phyloP scores from a whole-genome alignment of 2,329 filamentous ascomycete species.

The Zasmidium citrigriseum region DNA sequence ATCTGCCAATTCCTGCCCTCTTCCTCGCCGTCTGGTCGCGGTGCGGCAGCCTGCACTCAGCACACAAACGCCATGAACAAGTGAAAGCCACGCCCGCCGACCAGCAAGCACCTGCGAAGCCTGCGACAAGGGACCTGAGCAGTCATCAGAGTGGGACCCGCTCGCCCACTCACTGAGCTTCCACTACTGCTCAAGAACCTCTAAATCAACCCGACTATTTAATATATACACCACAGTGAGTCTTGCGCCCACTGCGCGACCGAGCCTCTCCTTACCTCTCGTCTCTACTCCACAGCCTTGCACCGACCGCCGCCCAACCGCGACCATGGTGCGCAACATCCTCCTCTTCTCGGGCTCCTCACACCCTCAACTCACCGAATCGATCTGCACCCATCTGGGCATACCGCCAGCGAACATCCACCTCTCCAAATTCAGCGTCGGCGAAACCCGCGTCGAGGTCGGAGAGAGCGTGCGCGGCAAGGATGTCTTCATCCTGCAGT shows the following conservation, averaged over 20 bases:
- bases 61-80: background rate
- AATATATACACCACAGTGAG: background rate
- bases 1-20: too few relatives aligned
- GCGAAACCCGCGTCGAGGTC: constrained; percentile 93
- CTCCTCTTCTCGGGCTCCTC: constrained; percentile 91
- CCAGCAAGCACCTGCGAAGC: background rate
- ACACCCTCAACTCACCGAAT: constrained; percentile 83
- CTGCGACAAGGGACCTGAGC: background rate
- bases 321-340: constrained; percentile 85
- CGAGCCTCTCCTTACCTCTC: background rate
- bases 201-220: background rate
- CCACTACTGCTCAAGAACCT: background rate
- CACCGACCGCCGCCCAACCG: background rate
- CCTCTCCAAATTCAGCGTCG: constrained; percentile 89
- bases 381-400: constrained; percentile 84
- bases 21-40: background rate
- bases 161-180: background rate
- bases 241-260: too few relatives aligned
- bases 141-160: background rate
- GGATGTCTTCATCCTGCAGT: constrained; percentile 98
- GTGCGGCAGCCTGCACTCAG: background rate
- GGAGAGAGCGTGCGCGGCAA: constrained; percentile 95
- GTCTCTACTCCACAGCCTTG: background rate
- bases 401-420: constrained; percentile 82
- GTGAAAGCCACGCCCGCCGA: background rate